Evolutionary conservation across 768 basidiomycete genomes (phyloP).

Genomic region (Trametes sanguinea): DNA sequence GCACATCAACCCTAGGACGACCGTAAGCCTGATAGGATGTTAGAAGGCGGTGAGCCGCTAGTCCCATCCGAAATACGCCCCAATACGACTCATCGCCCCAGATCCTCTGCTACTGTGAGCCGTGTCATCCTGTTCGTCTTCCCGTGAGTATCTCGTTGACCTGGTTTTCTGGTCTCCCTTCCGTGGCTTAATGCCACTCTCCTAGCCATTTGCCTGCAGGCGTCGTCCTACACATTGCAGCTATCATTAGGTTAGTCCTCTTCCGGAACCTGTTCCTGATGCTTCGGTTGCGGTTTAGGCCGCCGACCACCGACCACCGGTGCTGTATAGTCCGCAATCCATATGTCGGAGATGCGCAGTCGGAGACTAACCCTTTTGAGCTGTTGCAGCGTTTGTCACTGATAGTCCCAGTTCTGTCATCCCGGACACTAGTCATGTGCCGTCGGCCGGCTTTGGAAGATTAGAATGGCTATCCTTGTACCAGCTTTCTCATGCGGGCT

Average conservation of each 20-base stretch:
- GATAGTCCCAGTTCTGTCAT: not conserved
- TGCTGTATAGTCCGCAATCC: not conserved
- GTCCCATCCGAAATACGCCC: not conserved
- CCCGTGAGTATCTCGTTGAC: not conserved
- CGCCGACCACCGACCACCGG: not conserved
- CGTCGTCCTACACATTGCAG: too few species aligned
- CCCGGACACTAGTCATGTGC: not conserved
- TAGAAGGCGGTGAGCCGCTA: not conserved
- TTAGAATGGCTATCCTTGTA: slow-evolving; percentile 4
- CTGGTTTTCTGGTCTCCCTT: slow-evolving; percentile 3
- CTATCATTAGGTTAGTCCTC: not conserved
- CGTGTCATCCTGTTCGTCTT: not conserved
- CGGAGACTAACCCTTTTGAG: slow-evolving; percentile 9
- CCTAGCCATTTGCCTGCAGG: too few species aligned
- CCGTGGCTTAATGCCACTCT: not conserved
- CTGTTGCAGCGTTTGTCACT: slow-evolving; percentile 11
- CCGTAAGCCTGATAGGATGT: not conserved
- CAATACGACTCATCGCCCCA: slow-evolving; percentile 9
- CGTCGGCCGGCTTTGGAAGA: not conserved
- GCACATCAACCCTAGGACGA: not conserved
- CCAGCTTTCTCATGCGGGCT: slow-evolving; percentile 9
- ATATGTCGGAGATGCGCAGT: not conserved
- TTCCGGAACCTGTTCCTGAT: not conserved
- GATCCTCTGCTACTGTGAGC: not conserved
- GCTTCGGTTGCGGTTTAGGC: not conserved